Evolutionary conservation across 169 alveolate species (phyloP).

Genomic region (Cryptosporidium parvum): DNA sequence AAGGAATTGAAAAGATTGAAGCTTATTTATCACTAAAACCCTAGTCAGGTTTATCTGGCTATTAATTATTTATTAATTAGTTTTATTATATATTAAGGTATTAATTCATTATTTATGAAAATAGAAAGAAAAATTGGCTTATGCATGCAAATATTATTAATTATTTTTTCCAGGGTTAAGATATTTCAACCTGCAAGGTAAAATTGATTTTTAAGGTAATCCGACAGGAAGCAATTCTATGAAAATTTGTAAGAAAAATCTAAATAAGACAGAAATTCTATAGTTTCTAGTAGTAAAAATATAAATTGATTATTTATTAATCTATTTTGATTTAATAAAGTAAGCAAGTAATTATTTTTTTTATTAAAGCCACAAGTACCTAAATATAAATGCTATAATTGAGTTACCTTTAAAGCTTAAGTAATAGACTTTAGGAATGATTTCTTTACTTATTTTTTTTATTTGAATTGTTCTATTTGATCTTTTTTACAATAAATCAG

Average conservation of each 20-base stretch:
- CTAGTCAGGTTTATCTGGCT: neutral
- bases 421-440: conserved; percentile 1
- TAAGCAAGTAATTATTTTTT: neutral
- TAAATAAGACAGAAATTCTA: conserved; percentile 1
- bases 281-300: neutral
- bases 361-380: neutral
- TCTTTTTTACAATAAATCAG: conserved; percentile 82
- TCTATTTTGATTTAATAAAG: neutral
- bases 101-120: conserved; percentile 38
- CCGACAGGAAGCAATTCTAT: neutral
- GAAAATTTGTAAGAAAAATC: conserved; percentile 18
- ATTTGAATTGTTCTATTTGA: too few relatives aligned
- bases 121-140: conserved; percentile 14
- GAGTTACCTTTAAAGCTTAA: conserved; percentile 12
- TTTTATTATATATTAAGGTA: neutral
- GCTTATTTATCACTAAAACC: conserved; percentile 76
- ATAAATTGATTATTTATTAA: neutral
- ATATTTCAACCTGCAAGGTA: conserved; percentile 1
- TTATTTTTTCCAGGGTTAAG: conserved; percentile 27
- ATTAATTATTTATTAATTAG: neutral
- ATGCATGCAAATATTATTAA: conserved; percentile 55
- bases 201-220: neutral
- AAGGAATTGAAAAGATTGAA: conserved; percentile 79
- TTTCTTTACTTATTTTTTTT: neutral
- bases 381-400: neutral